phyloP scores from a whole-genome alignment of 192 early-diverging fungal genomes.

The Coemansia sp. region DNA sequence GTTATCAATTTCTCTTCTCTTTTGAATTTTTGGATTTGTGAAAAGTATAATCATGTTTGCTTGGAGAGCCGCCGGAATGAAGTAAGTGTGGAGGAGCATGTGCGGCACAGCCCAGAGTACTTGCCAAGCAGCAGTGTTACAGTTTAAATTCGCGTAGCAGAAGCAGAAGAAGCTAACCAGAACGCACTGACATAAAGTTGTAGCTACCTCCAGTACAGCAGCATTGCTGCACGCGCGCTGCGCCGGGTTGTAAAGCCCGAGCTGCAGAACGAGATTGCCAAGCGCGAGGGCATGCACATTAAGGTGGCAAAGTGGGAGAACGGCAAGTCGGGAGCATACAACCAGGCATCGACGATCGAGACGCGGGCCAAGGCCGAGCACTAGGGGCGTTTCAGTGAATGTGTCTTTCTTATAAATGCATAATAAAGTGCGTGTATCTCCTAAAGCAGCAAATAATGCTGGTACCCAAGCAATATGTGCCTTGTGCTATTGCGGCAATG shows the following conservation, averaged over 20 bases:
- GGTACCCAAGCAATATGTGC: too few species aligned
- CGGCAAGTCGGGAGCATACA: constrained; percentile 37
- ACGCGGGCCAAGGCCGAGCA: constrained; percentile 44
- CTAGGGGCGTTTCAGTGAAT: constrained; percentile 7
- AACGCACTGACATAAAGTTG: not conserved
- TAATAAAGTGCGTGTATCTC: not conserved
- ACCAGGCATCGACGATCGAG: constrained; percentile 24
- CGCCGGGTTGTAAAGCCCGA: constrained; percentile 44
- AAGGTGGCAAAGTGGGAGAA: constrained; percentile 49
- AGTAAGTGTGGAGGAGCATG: constrained; percentile 23
- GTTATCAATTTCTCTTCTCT: constrained; percentile 2
- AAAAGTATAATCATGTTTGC: constrained; percentile 31
- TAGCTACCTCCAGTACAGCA: constrained; percentile 56
- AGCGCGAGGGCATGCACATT: constrained; percentile 43
- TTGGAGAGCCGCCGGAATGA: constrained; percentile 52
- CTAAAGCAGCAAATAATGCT: too few species aligned
- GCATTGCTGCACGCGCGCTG: constrained; percentile 51
- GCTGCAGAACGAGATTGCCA: constrained; percentile 46
- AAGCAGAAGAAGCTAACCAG: too few species aligned
- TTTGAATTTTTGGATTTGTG: not conserved
- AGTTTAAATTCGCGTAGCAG: too few species aligned
- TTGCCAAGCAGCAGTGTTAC: too few species aligned
- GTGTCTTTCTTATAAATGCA: not conserved
- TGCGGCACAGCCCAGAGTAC: too few species aligned
- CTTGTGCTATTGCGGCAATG: too few species aligned